Percentiles rank a stretch among this genome's conserved stretches.
Evolutionary conservation across 257 asterid genomes (phyloP).

Genomic region (Nicotiana otophora): DNA sequence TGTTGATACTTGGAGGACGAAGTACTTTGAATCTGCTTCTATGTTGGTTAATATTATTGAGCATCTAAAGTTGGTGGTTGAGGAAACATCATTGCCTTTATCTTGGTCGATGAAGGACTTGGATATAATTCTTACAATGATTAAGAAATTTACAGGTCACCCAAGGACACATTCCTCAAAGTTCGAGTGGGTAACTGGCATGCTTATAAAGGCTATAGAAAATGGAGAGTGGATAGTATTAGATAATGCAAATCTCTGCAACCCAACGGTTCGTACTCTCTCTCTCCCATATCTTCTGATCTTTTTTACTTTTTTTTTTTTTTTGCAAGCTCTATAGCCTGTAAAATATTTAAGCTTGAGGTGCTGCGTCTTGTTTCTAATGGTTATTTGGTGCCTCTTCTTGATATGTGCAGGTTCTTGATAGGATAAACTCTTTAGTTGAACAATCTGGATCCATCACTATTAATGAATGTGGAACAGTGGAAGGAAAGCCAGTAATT

Average conservation of each 20-base stretch:
- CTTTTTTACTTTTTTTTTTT: neutral
- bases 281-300: neutral
- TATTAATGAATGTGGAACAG: constrained; percentile 86
- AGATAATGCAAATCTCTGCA: constrained; percentile 97
- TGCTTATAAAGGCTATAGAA: constrained; percentile 82
- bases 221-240: constrained; percentile 98
- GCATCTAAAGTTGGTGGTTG: constrained; percentile 37
- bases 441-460: constrained; percentile 97
- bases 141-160: constrained; percentile 45
- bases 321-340: neutral
- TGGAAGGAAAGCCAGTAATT: constrained; percentile 77
- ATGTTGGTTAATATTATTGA: constrained; percentile 58
- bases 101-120: constrained; percentile 70
- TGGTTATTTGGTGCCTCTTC: constrained; percentile 7
- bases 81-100: constrained; percentile 27
- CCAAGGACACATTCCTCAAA: constrained; percentile 44
- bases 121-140: constrained; percentile 35
- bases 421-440: constrained; percentile 93
- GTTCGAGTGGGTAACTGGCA: constrained; percentile 97
- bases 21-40: constrained; percentile 37
- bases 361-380: neutral
- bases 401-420: constrained; percentile 68
- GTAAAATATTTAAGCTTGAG: constrained; percentile 8
- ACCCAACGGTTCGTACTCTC: constrained; percentile 75
- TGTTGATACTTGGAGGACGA: constrained; percentile 38